Conservation (phyloP, 1,284 basidiomycete species). For the Naganishia albida region DNA sequence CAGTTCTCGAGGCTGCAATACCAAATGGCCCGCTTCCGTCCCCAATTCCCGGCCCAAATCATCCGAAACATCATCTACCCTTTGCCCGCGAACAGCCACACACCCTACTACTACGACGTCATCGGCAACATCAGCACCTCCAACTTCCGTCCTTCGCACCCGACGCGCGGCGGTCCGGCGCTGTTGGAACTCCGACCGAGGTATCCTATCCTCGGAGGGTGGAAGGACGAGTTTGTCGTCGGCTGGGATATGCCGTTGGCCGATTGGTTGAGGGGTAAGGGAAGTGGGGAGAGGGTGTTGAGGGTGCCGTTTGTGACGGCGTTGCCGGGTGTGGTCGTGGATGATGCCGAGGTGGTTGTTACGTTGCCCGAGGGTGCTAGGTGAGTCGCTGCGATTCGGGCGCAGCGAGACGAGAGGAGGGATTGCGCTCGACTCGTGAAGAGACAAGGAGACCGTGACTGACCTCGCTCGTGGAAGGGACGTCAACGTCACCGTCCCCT, state of each 20-base stretch:
- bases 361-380: conserved; percentile 90
- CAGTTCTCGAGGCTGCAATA: conserved; percentile 91
- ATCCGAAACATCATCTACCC: conserved; percentile 70
- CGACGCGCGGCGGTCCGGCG: conserved; percentile 36
- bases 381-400: conserved; percentile 60
- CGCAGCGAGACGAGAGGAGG: not conserved
- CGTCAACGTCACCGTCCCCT: conserved; percentile 73
- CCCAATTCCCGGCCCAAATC: conserved; percentile 66
- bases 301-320: conserved; percentile 84
- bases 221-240: conserved; percentile 94
- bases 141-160: conserved; percentile 65
- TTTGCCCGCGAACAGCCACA: conserved; percentile 76
- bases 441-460: not conserved
- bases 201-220: conserved; percentile 92
- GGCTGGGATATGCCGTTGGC: conserved; percentile 85
- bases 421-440: not conserved
- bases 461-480: conserved; percentile 60
- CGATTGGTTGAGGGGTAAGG: conserved; percentile 57
- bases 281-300: conserved; percentile 66
- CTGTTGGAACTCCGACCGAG: conserved; percentile 80
- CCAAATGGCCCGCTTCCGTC: conserved; percentile 71
- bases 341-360: conserved; percentile 76
- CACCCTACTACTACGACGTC: conserved; percentile 83
- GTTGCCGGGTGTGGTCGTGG: conserved; percentile 75
- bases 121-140: conserved; percentile 98